Evolutionary conservation across 83 land plant species (phyloP), one percentile per base, ranked within the genome.

Genomic region (Picea mariana): DNA sequence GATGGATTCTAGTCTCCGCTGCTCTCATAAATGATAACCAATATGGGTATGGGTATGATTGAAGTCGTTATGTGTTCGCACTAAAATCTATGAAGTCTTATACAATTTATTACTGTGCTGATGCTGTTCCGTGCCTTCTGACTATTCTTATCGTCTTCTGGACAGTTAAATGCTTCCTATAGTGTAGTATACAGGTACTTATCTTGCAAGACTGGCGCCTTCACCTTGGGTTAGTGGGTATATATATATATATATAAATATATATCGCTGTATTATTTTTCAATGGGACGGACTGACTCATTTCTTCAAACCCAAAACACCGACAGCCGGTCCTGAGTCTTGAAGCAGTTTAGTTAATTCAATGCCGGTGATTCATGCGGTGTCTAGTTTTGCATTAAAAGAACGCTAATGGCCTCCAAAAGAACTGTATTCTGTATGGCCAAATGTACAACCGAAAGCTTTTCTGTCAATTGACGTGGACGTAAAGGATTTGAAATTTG

Each of bases 61-160:
- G 59, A 47, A n/a, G 58, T 75, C 27, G 26, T 58, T 44, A 47
- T 20, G 9, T 73, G n/a, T 42, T 42, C 49, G 77, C 77, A 75
- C 77, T 75, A 75, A 75, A 75, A 75, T 75, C 77, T 75, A 47
- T 47, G 77, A n/a, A 73, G 58, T 12, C 77, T 21, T 9, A 73
- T 73, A 34, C 58, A 75, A 75, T 75, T 21, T 11, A 47, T 8
- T 52, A 75, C 55, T n/a, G 15, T 73, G 77, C 26, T 75, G 60
- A 8, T 73, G 60, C 26, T 75, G 59, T 47, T 75, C 77, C 77
- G 58, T 75, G 77, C 58, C 20, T 23, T 75, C 77, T 75, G 77
- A 75, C 77, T 49, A 44, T 26, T 75, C 77, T 75, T 47, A 44
- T 75, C 55, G 77, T 44, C 75, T 75, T 52, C 77, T 44, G 77